Evolutionary conservation across 2,329 filamentous ascomycete species (phyloP), one percentile per base, ranked within the genome.

Genomic region (Pseudonectria foliicola): DNA sequence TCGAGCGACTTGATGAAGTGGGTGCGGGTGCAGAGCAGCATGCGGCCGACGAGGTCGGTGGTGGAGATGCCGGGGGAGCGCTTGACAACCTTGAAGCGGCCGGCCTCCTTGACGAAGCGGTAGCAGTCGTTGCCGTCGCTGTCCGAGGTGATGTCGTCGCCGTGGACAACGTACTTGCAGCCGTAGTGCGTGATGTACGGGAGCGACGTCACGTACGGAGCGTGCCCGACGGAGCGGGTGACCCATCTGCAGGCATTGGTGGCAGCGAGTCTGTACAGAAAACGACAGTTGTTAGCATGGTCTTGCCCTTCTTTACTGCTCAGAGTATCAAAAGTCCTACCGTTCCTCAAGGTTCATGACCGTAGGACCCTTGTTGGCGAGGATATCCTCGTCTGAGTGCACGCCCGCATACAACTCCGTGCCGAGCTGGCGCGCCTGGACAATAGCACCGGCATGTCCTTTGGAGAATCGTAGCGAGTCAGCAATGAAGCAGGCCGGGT

Each of bases 231-330:
- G 25, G 86, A 87, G 43, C 77, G 73, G 31, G 90, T 94, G 12
- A 88, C 83, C 89, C 92, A 98, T 45, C 92, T 83, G 64, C 92
- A 96, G 46, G 92, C 92, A 54, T 96, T 82, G 29, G 94, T 88
- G 26, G 92, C 90, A 43, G 88, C 80, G 44, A 94, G 74, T 44
- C 85, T 89, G 59, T 38, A 28, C 23, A 21, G 10, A 10, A n/a
- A n/a, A n/a, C n/a, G 18, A 7, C 11, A 4, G 13, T 16, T 33
- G 39, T 48, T 21, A 46, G 40, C 25, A 18, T n/a, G 4, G 10
- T 11, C 10, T n/a, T 7, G 6, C 1, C 6, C 24, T 18, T 18
- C n/a, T n/a, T 21, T 21, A 29, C 3, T 14, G 12, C 13, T 29
- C 37, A 40, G 45, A 23, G 13, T 23, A 13, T 24, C 2, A 2